phyloP scores from a whole-genome alignment of 2,329 filamentous ascomycete species.

The Cladosporium sp. region DNA sequence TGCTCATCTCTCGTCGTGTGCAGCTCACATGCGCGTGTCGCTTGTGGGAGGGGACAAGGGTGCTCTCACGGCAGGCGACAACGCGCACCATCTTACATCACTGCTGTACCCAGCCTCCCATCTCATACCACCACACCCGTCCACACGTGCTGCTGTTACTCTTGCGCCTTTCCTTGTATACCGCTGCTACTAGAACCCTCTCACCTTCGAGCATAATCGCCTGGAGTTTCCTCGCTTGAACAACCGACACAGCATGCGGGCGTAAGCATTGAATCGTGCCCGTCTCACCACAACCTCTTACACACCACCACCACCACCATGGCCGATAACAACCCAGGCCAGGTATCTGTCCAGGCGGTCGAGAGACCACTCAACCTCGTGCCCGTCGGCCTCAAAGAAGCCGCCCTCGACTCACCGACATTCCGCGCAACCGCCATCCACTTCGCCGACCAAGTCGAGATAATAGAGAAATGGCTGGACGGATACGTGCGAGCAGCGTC shows the following conservation, averaged over 20 bases:
- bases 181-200: background rate
- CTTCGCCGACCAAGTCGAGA: conserved; percentile 88
- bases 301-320: background rate
- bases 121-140: background rate
- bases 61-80: background rate
- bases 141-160: background rate
- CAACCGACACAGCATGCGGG: conserved; percentile 1
- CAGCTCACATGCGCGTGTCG: background rate
- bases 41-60: background rate
- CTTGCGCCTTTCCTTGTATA: background rate
- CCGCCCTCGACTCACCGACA: conserved; percentile 91
- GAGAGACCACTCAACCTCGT: conserved; percentile 41
- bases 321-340: conserved; percentile 1
- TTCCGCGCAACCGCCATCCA: conserved; percentile 85
- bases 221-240: background rate
- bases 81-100: background rate
- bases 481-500: conserved; percentile 63
- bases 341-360: conserved; percentile 18
- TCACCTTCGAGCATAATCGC: background rate
- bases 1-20: background rate
- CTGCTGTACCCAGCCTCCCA: background rate
- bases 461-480: conserved; percentile 89
- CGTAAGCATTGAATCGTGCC: background rate
- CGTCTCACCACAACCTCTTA: background rate
- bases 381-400: conserved; percentile 89